These are phyloP conservation scores for Ramularia endophylla DNA, from an alignment of 2,329 filamentous ascomycete species.

Conservation along the genomic window DNA sequence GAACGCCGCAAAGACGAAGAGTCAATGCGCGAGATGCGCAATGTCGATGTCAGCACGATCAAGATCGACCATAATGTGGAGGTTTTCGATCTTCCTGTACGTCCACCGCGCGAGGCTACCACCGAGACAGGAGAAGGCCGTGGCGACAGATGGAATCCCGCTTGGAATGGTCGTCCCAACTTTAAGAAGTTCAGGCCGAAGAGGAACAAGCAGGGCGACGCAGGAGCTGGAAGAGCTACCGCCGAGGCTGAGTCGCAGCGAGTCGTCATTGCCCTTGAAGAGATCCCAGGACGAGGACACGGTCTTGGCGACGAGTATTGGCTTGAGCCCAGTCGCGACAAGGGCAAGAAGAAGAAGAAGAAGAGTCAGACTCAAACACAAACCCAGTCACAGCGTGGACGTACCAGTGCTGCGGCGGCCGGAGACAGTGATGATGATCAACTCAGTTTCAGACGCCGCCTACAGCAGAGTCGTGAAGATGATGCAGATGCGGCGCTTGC, in stretches of 20 bases:
- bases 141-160: constrained; percentile 69
- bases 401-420: constrained; percentile 1
- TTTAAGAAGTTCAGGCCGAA: constrained; percentile 76
- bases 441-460: constrained; percentile 25
- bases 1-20: constrained; percentile 59
- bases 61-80: constrained; percentile 65
- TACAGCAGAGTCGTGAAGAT: constrained; percentile 22
- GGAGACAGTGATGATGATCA: constrained; percentile 20
- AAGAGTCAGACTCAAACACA: constrained; percentile 17
- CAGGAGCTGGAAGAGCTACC: background rate
- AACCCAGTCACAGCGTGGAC: constrained; percentile 9
- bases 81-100: constrained; percentile 59
- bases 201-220: constrained; percentile 35
- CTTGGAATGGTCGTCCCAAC: constrained; percentile 92
- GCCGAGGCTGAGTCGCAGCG: constrained; percentile 41
- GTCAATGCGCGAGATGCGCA: constrained; percentile 49
- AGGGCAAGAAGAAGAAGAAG: constrained; percentile 18
- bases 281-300: constrained; percentile 64
- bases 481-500: constrained; percentile 20
- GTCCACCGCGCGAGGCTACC: constrained; percentile 24
- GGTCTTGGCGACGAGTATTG: constrained; percentile 74
- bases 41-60: constrained; percentile 66
- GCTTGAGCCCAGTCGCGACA: constrained; percentile 44
- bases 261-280: constrained; percentile 65
- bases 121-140: constrained; percentile 33